A percentile compares a stretch with the other conserved stretches of the same genome.
These are phyloP conservation scores for Alternaria ethzedia DNA, from an alignment of 2,329 filamentous ascomycete species.

Conservation along the genomic window DNA sequence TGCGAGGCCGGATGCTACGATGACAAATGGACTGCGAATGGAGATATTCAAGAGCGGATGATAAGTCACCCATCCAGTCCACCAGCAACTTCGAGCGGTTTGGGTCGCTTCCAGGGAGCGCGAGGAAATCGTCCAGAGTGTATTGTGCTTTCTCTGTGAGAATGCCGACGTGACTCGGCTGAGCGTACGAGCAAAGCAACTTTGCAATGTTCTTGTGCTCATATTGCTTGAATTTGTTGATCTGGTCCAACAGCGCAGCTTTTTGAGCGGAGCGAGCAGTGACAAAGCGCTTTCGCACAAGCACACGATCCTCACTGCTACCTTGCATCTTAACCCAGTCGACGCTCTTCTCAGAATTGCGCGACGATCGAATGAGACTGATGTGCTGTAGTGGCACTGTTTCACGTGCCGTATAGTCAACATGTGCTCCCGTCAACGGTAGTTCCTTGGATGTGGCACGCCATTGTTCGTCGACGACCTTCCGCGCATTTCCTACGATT, in stretches of 20 bases:
- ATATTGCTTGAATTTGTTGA: slow-evolving; percentile 46
- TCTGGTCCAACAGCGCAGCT: slow-evolving; percentile 43
- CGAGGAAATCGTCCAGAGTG: slow-evolving; percentile 48
- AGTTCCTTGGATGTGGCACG: slow-evolving; percentile 49
- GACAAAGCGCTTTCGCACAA: slow-evolving; percentile 48
- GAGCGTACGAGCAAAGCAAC: slow-evolving; percentile 48
- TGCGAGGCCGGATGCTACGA: slow-evolving; percentile 47
- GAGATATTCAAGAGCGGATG: slow-evolving; percentile 48
- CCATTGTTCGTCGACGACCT: slow-evolving; percentile 50
- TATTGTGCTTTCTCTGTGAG: slow-evolving; percentile 43
- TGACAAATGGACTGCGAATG: slow-evolving; percentile 48
- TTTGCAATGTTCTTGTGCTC: slow-evolving; percentile 50
- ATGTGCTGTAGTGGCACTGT: slow-evolving; percentile 46
- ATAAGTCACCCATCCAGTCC: slow-evolving; percentile 51
- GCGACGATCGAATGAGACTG: slow-evolving; percentile 37
- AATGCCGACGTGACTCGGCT: slow-evolving; percentile 46
- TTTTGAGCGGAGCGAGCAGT: slow-evolving; percentile 46
- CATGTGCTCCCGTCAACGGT: slow-evolving; percentile 44
- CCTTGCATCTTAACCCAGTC: slow-evolving; percentile 46
- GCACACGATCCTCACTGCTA: slow-evolving; percentile 40
- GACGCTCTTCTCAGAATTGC: slow-evolving; percentile 44
- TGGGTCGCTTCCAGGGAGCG: slow-evolving; percentile 35
- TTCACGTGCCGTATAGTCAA: slow-evolving; percentile 46
- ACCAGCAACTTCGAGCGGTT: slow-evolving; percentile 44
- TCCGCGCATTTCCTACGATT: slow-evolving; percentile 47